Base-by-base conservation (phyloP, 2,329 filamentous ascomycete species). In the Alternaria sp. region DNA sequence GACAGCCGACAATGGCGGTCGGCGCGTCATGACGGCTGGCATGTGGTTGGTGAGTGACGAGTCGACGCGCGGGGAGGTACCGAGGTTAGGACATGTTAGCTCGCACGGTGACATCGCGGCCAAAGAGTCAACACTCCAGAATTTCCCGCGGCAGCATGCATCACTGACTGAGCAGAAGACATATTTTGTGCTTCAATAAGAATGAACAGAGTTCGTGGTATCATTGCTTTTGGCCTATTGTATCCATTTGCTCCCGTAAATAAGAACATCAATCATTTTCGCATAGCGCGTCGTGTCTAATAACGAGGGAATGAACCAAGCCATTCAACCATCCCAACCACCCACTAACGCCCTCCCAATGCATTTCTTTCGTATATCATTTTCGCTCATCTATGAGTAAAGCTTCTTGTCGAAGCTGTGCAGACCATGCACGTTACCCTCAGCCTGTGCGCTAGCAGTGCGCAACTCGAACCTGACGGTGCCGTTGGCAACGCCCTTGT, bases 391-490 rank as follows among this genome's bases (percentile, higher is more conserved):
- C 66, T 89, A 97, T 74, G 93, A 93, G 83, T 97, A 99, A 70
- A 99, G 91, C 88, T 98, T 99, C 91, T 99, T 99, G 86, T 98
- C 95, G 80, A 97, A 98, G 79, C 92, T 94, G 85, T 98, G 93
- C 86, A 99, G 93, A 61, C 89, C 88, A 84, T 98, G 96, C 64
- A 99, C 94, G 78, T 94, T 95, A 67, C 95, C 95, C 85, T 99
- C 95, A 61, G 96, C 87, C 87, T 97, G 93, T 52, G 95, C 95
- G 81, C 93, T 97, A 62, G 93, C 91, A 63, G 93, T 98, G 73
- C 95, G 87, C 75, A 98, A 86, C 85, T 99, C 95, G 78, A 99
- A 99, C 74, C 95, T 89, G 57, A 97, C 89, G 51, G 83, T 87
- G 63, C 94, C 93, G 32, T 88, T 85, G 68, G 84, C 82, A 28